These are phyloP conservation scores for Miscanthus sacchariflorus DNA, from an alignment of 202 grass and related monocot species.

Conservation along the genomic window DNA sequence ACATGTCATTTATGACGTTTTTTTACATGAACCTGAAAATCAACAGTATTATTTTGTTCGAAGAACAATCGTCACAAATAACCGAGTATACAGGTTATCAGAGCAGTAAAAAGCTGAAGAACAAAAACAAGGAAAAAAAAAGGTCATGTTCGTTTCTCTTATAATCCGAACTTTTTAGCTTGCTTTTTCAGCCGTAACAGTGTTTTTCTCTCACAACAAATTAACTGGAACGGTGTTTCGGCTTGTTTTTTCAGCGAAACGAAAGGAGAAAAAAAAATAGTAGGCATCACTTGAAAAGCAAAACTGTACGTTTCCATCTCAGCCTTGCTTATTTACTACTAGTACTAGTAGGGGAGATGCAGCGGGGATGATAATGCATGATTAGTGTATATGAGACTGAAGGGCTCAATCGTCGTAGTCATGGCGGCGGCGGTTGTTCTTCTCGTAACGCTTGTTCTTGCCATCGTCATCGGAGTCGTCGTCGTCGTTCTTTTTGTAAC, in stretches of 20 bases:
- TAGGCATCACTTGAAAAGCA: background rate
- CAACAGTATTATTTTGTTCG: background rate
- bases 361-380: background rate
- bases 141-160: too few relatives aligned
- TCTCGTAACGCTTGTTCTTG: slow-evolving; percentile 58
- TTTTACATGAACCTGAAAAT: background rate
- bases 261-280: too few relatives aligned
- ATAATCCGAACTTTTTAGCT: too few relatives aligned
- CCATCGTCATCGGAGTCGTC: slow-evolving; percentile 59
- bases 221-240: too few relatives aligned
- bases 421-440: slow-evolving; percentile 59
- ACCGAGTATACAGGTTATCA: background rate
- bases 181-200: too few relatives aligned
- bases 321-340: slow-evolving; percentile 43
- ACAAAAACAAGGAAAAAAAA: background rate
- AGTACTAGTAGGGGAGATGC: background rate
- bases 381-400: background rate
- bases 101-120: background rate
- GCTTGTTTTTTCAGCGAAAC: too few relatives aligned
- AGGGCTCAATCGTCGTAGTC: slow-evolving; percentile 54
- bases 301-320: background rate
- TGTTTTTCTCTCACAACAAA: too few relatives aligned
- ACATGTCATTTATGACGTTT: background rate
- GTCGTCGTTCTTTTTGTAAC: slow-evolving; percentile 48
- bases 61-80: background rate